A percentile compares a stretch with the other conserved stretches of the same genome.
These are phyloP conservation scores for Fonsecaea multimorphosa DNA, from an alignment of 2,329 filamentous ascomycete species.

Conservation along the genomic window DNA sequence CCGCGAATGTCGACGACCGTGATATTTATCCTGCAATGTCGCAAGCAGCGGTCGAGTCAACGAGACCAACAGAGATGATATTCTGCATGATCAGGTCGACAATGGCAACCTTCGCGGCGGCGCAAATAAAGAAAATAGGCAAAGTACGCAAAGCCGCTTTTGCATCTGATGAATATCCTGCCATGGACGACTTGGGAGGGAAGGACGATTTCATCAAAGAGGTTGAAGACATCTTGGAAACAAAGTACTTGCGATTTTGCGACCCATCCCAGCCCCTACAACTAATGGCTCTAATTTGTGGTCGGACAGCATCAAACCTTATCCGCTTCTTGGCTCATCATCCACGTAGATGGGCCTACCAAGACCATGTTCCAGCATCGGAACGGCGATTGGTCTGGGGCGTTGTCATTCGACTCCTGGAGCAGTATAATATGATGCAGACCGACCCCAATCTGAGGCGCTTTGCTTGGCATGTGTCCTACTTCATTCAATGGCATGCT, in stretches of 20 bases:
- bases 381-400: slow-evolving; percentile 44
- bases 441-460: slow-evolving; percentile 42
- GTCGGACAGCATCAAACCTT: slow-evolving; percentile 50
- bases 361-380: slow-evolving; percentile 40
- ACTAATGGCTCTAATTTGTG: slow-evolving; percentile 50
- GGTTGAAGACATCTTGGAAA: slow-evolving; percentile 44
- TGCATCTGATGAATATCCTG: slow-evolving; percentile 3
- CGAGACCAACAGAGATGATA: slow-evolving; percentile 31
- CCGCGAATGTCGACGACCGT: slow-evolving; percentile 65
- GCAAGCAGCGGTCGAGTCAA: slow-evolving; percentile 19
- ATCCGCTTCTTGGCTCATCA: slow-evolving; percentile 47
- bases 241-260: slow-evolving; percentile 45
- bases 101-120: slow-evolving; percentile 22
- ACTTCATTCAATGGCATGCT: slow-evolving; percentile 46
- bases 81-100: slow-evolving; percentile 27
- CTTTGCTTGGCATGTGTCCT: slow-evolving; percentile 46
- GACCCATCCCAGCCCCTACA: slow-evolving; percentile 48
- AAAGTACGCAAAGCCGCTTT: slow-evolving; percentile 10
- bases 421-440: slow-evolving; percentile 50
- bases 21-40: slow-evolving; percentile 58
- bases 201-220: slow-evolving; percentile 40
- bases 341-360: slow-evolving; percentile 44
- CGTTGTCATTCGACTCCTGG: slow-evolving; percentile 42
- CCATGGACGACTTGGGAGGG: slow-evolving; percentile 16
- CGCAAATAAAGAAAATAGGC: neutral